phyloP scores from a whole-genome alignment of 2,329 filamentous ascomycete genomes.

The Ophiognomonia clavigignenti-juglandacearum region DNA sequence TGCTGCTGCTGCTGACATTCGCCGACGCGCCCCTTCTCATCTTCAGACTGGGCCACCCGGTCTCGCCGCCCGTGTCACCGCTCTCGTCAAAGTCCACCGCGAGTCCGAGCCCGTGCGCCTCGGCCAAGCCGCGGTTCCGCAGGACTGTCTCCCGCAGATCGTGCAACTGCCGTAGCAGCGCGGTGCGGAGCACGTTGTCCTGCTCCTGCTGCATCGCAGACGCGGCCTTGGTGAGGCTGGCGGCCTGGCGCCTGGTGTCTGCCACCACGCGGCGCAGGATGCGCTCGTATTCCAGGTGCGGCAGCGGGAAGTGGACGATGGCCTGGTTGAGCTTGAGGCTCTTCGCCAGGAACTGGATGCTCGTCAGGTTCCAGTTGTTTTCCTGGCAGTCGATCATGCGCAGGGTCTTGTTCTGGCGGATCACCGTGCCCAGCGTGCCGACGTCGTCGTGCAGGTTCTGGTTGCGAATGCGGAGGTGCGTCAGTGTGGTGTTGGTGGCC shows the following conservation, averaged over 20 bases:
- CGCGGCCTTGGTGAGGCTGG: conserved; percentile 13
- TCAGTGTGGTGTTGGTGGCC: conserved; percentile 25
- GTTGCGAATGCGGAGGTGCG: conserved; percentile 50
- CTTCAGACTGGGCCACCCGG: conserved; percentile 22
- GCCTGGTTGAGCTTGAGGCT: conserved; percentile 37
- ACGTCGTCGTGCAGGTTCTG: conserved; percentile 51
- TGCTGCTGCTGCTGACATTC: background rate
- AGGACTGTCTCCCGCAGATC: conserved; percentile 20
- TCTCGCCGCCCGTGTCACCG: conserved; percentile 17
- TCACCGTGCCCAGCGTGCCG: conserved; percentile 42
- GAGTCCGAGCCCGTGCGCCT: conserved; percentile 20
- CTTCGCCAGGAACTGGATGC: conserved; percentile 41
- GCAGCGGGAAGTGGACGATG: conserved; percentile 38
- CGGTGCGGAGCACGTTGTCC: conserved; percentile 17
- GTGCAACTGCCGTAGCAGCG: conserved; percentile 16
- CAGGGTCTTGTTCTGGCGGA: conserved; percentile 43
- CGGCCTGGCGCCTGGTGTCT: conserved; percentile 16
- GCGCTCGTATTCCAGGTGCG: conserved; percentile 22
- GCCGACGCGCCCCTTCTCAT: conserved; percentile 18
- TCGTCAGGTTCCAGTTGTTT: conserved; percentile 50
- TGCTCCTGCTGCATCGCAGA: conserved; percentile 19
- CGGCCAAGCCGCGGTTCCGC: conserved; percentile 23
- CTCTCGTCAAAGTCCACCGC: conserved; percentile 23
- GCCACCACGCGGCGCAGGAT: conserved; percentile 20
- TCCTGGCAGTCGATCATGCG: conserved; percentile 50